Base-by-base conservation (phyloP, 2,329 filamentous ascomycete genomes). In the Pyrenochaeta sp. region DNA sequence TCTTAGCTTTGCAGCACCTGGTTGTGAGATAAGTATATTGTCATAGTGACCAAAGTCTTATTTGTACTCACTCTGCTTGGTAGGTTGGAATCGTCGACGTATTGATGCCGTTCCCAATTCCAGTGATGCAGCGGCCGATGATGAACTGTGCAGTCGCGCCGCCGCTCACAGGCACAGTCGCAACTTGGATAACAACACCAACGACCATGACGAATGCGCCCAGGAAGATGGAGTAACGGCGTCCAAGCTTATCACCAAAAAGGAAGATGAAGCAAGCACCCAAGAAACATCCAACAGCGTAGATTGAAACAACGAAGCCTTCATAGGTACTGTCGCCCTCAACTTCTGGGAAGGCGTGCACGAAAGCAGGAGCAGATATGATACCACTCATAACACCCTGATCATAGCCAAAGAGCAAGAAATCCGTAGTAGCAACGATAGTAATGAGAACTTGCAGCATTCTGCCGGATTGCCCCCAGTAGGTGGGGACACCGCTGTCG, bases 21-120 rank as follows among this genome's bases (percentile, higher is more conserved):
- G n/a, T 4, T 20, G 17, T 14, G 4, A 2, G 4, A 36, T 58
- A 23, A 60, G 54, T 42, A 41, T 18, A 4, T 31, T 7, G n/a
- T 20, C 1, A 27, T 14, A 2, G 20, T 10, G 12, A 3, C 15
- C 7, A 12, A 18, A 0, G 2, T 12, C 7, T 12, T 0, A 14
- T 3, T n/a, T 2, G n/a, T 32, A 56, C 61, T 54, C 57, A 82
- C 66, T 83, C 81, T 2, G 80, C 79, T 70, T 82, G 81, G 64
- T 82, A 83, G 14, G 79, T 81, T 4, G 81, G 81, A 21, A 83
- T 82, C 3, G 81, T 82, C 1, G 79, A 80, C 4, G 81, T 83
- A 67, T 83, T 83, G 71, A 83, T 82, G 37, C 82, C 82, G 58
- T 83, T 83, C 1, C 81, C 82, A 27, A 83, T 66, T 54, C 82